A percentile compares a stretch with the other conserved stretches of the same genome.
These are phyloP conservation scores for Seiridium cupressi DNA, from an alignment of 2,329 filamentous ascomycete genomes.

Conservation along the genomic window DNA sequence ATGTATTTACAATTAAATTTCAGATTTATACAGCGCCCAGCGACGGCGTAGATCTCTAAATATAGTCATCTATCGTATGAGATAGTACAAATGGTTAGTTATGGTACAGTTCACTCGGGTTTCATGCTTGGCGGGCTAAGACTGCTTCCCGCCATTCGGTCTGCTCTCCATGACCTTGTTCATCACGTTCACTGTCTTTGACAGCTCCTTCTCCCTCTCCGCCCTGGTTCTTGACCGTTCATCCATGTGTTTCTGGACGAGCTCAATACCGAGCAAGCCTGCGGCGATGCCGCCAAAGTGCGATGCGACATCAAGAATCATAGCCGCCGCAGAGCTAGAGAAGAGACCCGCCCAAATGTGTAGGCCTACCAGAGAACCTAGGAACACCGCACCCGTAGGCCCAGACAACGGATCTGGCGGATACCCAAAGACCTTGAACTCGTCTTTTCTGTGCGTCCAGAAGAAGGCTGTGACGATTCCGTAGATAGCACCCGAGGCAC, in stretches of 20 bases:
- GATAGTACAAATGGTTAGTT: no score
- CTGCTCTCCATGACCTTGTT: conserved; percentile 11
- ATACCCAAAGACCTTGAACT: conserved; percentile 56
- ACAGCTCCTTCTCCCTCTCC: conserved; percentile 17
- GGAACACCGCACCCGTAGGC: conserved; percentile 52
- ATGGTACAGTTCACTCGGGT: not conserved
- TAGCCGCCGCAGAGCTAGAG: conserved; percentile 36
- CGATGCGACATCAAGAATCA: conserved; percentile 48
- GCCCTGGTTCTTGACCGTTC: conserved; percentile 18
- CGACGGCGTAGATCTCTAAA: no score
- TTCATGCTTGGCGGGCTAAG: not conserved
- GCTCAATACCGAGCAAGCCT: conserved; percentile 40
- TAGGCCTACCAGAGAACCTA: conserved; percentile 48
- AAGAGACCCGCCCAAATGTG: conserved; percentile 45
- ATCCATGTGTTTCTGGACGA: conserved; percentile 30
- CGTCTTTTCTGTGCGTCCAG: conserved; percentile 54
- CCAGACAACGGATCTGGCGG: conserved; percentile 52
- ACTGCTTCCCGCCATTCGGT: not conserved
- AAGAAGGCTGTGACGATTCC: conserved; percentile 63
- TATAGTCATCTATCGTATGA: no score
- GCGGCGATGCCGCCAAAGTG: conserved; percentile 51
- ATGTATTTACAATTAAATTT: no score
- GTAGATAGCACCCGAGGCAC: conserved; percentile 65
- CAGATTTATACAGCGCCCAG: no score
- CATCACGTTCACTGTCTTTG: conserved; percentile 21